Conservation (phyloP, 352 stramenopile species). For the Phytophthora boehmeriae region DNA sequence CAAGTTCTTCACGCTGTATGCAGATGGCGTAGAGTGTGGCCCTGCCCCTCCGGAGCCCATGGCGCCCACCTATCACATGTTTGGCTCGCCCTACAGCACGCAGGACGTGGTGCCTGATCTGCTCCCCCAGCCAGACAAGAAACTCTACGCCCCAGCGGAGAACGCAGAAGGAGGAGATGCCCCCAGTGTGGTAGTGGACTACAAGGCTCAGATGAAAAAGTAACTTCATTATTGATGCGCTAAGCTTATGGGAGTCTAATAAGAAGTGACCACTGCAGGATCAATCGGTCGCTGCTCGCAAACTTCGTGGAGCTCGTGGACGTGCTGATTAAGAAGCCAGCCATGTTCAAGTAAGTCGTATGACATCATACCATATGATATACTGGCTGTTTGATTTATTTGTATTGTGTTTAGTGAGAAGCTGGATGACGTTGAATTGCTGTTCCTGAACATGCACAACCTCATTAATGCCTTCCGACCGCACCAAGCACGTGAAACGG, state of each 20-base stretch:
- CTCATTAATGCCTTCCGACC: slow-evolving; percentile 89
- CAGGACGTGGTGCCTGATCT: slow-evolving; percentile 82
- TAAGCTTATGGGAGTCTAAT: too few relatives aligned
- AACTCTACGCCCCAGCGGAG: slow-evolving; percentile 52
- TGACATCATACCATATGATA: neutral
- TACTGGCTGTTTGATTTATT: slow-evolving; percentile 2
- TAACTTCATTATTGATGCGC: slow-evolving; percentile 13
- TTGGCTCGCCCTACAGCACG: slow-evolving; percentile 84
- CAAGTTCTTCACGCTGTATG: slow-evolving; percentile 80
- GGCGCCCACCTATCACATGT: slow-evolving; percentile 86
- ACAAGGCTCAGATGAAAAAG: slow-evolving; percentile 86
- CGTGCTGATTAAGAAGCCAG: slow-evolving; percentile 77
- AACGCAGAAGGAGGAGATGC: slow-evolving; percentile 23
- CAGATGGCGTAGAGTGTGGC: slow-evolving; percentile 49
- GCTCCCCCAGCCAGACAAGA: slow-evolving; percentile 60
- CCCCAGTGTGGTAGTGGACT: slow-evolving; percentile 51
- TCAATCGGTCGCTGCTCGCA: slow-evolving; percentile 84
- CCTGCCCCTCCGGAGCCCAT: slow-evolving; percentile 73
- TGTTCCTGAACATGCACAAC: slow-evolving; percentile 92
- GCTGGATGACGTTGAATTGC: slow-evolving; percentile 83
- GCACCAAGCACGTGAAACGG: slow-evolving; percentile 83
- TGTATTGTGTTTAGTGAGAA: slow-evolving; percentile 57
- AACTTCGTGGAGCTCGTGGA: slow-evolving; percentile 88
- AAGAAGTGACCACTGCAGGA: slow-evolving; percentile 30
- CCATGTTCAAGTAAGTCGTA: slow-evolving; percentile 78